Evolutionary conservation across 495 filamentous ascomycete species (phyloP).

Genomic region (Penicillium robsamsonii): DNA sequence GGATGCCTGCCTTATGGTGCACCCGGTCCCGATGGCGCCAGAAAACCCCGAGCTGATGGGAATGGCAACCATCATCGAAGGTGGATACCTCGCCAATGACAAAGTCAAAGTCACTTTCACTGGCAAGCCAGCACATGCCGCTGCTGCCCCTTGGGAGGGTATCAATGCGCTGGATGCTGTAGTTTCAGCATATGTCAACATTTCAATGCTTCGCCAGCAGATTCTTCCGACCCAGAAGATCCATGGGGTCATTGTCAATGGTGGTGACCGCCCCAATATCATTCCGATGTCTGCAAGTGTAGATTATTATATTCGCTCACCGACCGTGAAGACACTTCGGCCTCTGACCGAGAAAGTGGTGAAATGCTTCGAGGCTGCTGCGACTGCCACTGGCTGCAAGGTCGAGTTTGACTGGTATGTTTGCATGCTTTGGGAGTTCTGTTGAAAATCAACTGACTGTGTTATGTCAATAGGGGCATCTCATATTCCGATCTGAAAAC

Average conservation of each 20-base stretch:
- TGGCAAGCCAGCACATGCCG: slow-evolving; percentile 55
- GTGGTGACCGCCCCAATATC: slow-evolving; percentile 50
- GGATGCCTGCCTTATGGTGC: slow-evolving; percentile 54
- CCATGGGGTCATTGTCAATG: slow-evolving; percentile 46
- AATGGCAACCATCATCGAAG: slow-evolving; percentile 38
- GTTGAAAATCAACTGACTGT: background rate
- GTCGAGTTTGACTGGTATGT: slow-evolving; percentile 44
- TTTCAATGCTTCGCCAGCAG: slow-evolving; percentile 62
- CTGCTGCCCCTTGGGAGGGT: slow-evolving; percentile 61
- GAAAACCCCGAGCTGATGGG: slow-evolving; percentile 19
- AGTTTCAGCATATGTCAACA: slow-evolving; percentile 58
- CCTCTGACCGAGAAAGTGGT: slow-evolving; percentile 47
- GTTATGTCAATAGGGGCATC: slow-evolving; percentile 28
- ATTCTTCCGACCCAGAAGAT: slow-evolving; percentile 46
- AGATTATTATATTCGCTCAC: slow-evolving; percentile 57
- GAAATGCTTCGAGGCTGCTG: slow-evolving; percentile 58
- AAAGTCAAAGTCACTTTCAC: slow-evolving; percentile 47
- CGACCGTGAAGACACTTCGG: slow-evolving; percentile 42
- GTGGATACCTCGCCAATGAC: slow-evolving; percentile 53
- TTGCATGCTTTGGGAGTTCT: background rate
- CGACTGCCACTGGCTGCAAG: slow-evolving; percentile 54
- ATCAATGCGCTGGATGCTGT: slow-evolving; percentile 67
- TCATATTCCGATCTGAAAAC: slow-evolving; percentile 55
- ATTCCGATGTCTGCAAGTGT: slow-evolving; percentile 53
- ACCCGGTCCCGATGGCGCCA: slow-evolving; percentile 44